Conservation (phyloP, 1,284 basidiomycete genomes). For the Ustilago bromivora region DNA sequence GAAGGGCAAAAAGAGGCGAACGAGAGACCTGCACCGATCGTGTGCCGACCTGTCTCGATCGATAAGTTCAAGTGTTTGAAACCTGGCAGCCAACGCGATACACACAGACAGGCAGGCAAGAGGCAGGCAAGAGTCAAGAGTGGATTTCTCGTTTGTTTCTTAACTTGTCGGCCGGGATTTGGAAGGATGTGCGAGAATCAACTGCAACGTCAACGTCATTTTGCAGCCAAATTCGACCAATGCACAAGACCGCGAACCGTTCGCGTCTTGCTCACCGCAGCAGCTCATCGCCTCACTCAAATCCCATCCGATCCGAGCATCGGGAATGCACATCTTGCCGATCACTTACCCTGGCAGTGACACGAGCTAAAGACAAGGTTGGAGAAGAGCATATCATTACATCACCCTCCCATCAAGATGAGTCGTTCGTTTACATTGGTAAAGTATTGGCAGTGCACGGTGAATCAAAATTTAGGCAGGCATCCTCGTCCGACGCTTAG, state of each 20-base stretch:
- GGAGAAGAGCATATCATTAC: constrained; percentile 9
- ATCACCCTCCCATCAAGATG: not conserved
- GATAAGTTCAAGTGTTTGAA: constrained; percentile 6
- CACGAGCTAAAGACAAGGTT: not conserved
- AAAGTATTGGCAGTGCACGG: not conserved
- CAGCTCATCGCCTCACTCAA: not conserved
- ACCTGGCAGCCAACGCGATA: too few species aligned
- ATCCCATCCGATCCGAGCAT: not conserved
- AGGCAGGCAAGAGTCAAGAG: not conserved
- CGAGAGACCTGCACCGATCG: not conserved
- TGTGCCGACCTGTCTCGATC: constrained; percentile 2
- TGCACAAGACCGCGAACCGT: not conserved
- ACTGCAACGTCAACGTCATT: constrained; percentile 5
- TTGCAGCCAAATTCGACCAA: not conserved
- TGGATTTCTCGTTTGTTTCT: not conserved
- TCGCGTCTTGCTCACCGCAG: not conserved
- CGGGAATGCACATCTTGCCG: not conserved
- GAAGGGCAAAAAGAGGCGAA: not conserved
- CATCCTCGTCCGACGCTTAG: not conserved
- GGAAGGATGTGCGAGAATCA: constrained; percentile 1
- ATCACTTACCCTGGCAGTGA: not conserved
- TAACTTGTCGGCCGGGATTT: not conserved
- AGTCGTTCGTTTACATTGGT: not conserved
- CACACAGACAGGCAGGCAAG: too few species aligned
- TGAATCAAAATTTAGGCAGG: too few species aligned